Conservation (phyloP, 169 alveolate species). For the Plasmodium relictum region DNA sequence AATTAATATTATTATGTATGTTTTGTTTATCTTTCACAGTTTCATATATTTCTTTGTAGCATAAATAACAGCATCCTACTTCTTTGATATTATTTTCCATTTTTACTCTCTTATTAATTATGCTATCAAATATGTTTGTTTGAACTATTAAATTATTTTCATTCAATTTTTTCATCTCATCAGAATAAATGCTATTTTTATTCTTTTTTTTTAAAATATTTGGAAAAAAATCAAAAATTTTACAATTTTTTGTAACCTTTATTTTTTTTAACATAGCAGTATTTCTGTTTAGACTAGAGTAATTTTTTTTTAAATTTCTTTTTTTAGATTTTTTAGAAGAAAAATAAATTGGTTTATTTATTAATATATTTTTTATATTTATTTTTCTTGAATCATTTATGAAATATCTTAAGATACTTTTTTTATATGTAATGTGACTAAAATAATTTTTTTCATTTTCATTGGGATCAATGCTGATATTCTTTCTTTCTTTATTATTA, state of each 20-base stretch:
- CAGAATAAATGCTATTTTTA: neutral
- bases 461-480: neutral
- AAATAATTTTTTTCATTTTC: neutral
- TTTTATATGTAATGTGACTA: neutral
- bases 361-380: neutral
- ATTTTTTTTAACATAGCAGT: conserved; percentile 2
- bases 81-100: conserved; percentile 25
- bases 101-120: conserved; percentile 46
- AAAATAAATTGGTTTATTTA: conserved; percentile 1
- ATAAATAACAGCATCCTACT: conserved; percentile 30
- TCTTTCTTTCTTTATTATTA: neutral
- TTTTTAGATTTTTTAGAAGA: conserved; percentile 7
- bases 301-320: neutral
- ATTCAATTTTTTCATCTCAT: conserved; percentile 10
- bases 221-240: conserved; percentile 57
- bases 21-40: conserved; percentile 30
- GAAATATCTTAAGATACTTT: conserved; percentile 18
- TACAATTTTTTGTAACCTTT: conserved; percentile 27
- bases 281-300: neutral
- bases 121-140: conserved; percentile 63
- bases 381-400: neutral
- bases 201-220: conserved; percentile 29
- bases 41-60: conserved; percentile 27
- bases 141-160: conserved; percentile 8
- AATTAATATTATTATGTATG: neutral